Evolutionary conservation across 768 basidiomycete genomes (phyloP).

Genomic region (Collybia nuda): DNA sequence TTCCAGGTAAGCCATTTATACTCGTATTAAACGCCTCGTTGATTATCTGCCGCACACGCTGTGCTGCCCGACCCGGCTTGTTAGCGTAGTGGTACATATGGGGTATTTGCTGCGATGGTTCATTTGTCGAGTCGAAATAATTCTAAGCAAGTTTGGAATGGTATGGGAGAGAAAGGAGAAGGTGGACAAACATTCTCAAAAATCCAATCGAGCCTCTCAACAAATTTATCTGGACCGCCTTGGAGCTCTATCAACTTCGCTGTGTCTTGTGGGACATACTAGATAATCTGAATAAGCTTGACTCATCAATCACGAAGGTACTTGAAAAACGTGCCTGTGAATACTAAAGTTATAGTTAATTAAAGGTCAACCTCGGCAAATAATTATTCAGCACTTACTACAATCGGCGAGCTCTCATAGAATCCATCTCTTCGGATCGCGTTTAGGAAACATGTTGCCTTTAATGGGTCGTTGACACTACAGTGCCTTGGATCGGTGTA

Average conservation of each 20-base stretch:
- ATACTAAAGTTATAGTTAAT: conserved; percentile 28
- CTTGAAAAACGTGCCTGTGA: conserved; percentile 42
- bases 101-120: conserved; percentile 68
- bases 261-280: conserved; percentile 68
- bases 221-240: conserved; percentile 54
- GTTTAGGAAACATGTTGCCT: conserved; percentile 60
- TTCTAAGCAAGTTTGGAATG: conserved; percentile 24
- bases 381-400: conserved; percentile 34
- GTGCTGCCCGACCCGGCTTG: conserved; percentile 55
- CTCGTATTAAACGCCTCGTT: conserved; percentile 56
- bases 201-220: conserved; percentile 55
- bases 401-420: conserved; percentile 62
- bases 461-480: conserved; percentile 57
- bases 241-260: conserved; percentile 60
- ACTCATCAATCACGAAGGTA: background rate
- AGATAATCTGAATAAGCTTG: background rate
- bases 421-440: conserved; percentile 58
- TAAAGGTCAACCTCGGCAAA: background rate
- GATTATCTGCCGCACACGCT: conserved; percentile 52
- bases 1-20: conserved; percentile 57
- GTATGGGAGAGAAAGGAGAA: background rate
- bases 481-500: conserved; percentile 69
- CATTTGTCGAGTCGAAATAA: conserved; percentile 63
- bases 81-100: conserved; percentile 74
- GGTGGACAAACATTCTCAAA: conserved; percentile 42